A percentile compares a stretch with the other conserved stretches of the same genome.
phyloP scores from a whole-genome alignment of 306 rosid genomes.

The Cicer bijugum region DNA sequence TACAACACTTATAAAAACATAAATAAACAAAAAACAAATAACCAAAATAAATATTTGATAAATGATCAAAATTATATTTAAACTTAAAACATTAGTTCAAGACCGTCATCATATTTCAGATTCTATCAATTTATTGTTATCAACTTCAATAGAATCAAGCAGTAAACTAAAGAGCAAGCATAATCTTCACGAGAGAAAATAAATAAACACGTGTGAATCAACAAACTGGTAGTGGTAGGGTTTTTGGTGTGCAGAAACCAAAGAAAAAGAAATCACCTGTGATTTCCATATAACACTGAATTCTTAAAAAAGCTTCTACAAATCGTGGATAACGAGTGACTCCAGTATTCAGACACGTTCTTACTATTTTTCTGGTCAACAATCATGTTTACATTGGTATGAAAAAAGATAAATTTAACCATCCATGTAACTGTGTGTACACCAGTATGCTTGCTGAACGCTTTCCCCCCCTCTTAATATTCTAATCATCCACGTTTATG shows the following conservation, averaged over 20 bases:
- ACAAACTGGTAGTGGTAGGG: not conserved
- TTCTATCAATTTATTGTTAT: not conserved
- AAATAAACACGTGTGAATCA: not conserved
- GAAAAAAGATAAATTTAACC: constrained; percentile 25
- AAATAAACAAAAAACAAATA: no score
- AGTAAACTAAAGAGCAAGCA: not conserved
- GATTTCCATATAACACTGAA: constrained; percentile 2
- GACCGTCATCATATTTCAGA: not conserved
- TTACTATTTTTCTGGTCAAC: constrained; percentile 8
- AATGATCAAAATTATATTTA: not conserved
- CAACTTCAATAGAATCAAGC: not conserved
- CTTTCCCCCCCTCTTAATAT: not conserved
- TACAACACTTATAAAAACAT: no score
- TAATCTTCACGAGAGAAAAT: not conserved
- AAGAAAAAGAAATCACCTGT: not conserved
- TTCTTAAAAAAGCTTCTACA: constrained; percentile 30
- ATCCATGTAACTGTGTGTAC: constrained; percentile 24
- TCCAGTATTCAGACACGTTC: constrained; percentile 25
- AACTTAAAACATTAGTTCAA: not conserved
- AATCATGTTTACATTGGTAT: constrained; percentile 31
- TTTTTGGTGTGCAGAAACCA: constrained; percentile 5
- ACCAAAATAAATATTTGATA: not conserved
- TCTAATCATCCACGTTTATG: constrained; percentile 33
- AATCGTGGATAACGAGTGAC: constrained; percentile 20
- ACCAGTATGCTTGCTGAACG: constrained; percentile 21